These are phyloP conservation scores for Salvia hispanica DNA, from an alignment of 257 asterid genomes.

Conservation along the genomic window DNA sequence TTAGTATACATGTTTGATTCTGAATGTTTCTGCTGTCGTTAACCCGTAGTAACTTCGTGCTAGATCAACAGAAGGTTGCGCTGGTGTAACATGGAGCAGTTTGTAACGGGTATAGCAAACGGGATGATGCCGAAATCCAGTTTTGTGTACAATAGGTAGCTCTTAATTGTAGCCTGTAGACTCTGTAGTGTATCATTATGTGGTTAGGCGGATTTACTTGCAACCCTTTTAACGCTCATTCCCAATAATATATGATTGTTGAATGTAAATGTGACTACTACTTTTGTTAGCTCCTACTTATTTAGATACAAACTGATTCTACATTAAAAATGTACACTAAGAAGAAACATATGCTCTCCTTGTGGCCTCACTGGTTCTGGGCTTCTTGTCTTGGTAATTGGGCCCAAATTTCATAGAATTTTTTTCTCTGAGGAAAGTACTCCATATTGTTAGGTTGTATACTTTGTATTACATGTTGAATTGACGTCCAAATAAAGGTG, in stretches of 20 bases:
- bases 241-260: constrained; percentile 10
- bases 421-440: no score
- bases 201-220: constrained; percentile 17
- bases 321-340: neutral
- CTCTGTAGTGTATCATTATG: constrained; percentile 35
- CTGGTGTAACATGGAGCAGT: constrained; percentile 5
- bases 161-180: constrained; percentile 43
- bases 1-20: neutral
- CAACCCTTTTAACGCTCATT: constrained; percentile 20
- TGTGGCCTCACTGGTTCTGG: neutral
- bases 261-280: constrained; percentile 22
- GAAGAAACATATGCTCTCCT: neutral
- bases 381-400: no score
- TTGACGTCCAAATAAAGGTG: no score
- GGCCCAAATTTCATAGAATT: no score
- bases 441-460: no score
- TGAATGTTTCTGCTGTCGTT: neutral
- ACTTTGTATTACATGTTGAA: no score
- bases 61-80: neutral
- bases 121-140: constrained; percentile 36
- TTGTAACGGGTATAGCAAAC: constrained; percentile 14
- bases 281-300: constrained; percentile 26
- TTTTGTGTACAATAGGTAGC: constrained; percentile 53
- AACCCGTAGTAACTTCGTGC: neutral
- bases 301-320: constrained; percentile 1